phyloP scores from a whole-genome alignment of 177 flowering plant species.

The Telopea speciosissima region DNA sequence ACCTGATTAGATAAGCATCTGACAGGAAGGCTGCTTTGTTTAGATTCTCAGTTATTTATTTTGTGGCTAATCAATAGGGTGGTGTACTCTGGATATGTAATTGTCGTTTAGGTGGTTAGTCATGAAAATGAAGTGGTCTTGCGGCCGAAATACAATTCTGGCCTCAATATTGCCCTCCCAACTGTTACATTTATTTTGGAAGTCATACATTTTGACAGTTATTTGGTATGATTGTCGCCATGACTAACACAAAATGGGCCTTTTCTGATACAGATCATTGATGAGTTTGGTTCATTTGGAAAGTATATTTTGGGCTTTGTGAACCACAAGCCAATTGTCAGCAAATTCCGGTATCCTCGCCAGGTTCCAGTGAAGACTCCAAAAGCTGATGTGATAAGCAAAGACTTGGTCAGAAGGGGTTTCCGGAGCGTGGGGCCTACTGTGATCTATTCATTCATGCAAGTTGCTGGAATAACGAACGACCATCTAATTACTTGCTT shows the following conservation, averaged over 20 bases:
- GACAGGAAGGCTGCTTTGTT: no score
- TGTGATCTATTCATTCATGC: slow-evolving; percentile 77
- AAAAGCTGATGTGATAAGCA: slow-evolving; percentile 75
- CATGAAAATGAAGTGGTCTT: not conserved
- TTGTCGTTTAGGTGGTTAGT: not conserved
- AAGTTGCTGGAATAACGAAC: slow-evolving; percentile 70
- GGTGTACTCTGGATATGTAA: no score
- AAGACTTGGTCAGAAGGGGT: slow-evolving; percentile 67
- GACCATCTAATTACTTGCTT: slow-evolving; percentile 76
- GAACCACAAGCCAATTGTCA: slow-evolving; percentile 58
- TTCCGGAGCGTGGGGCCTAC: slow-evolving; percentile 80
- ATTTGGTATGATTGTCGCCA: slow-evolving; percentile 14
- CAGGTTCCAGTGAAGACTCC: slow-evolving; percentile 73
- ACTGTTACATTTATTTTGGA: not conserved
- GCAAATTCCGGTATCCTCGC: slow-evolving; percentile 62
- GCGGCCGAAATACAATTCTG: not conserved
- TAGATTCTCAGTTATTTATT: no score
- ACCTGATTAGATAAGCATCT: no score
- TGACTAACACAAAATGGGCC: slow-evolving; percentile 14
- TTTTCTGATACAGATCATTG: slow-evolving; percentile 46
- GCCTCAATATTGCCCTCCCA: not conserved
- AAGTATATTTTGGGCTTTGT: slow-evolving; percentile 78
- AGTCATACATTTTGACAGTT: not conserved
- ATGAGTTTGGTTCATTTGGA: slow-evolving; percentile 76
- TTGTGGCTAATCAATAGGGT: no score